A percentile compares a stretch with the other conserved stretches of the same genome.
Conservation (phyloP, 1,139 yeast species). For the Hyphopichia wangnamkhiaoensis region DNA sequence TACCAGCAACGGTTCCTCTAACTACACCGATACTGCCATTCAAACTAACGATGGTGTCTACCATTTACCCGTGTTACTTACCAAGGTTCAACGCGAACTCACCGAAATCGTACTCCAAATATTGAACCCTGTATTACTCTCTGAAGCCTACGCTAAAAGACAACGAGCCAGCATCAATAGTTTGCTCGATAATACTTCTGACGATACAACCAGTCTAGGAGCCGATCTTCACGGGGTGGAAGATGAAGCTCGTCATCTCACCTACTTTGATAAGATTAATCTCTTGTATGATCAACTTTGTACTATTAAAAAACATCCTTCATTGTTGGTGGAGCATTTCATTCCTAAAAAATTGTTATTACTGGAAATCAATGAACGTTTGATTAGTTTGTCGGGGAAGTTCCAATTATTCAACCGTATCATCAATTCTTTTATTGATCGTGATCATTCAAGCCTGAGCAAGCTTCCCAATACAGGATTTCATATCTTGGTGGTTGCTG, state of each 20-base stretch:
- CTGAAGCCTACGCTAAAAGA: slow-evolving; percentile 24
- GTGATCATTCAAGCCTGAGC: background rate
- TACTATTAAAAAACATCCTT: slow-evolving; percentile 62
- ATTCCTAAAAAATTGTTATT: slow-evolving; percentile 67
- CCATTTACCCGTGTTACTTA: slow-evolving; percentile 56
- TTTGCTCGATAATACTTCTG: slow-evolving; percentile 25
- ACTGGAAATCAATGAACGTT: slow-evolving; percentile 61
- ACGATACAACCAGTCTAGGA: slow-evolving; percentile 12
- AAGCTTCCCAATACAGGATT: slow-evolving; percentile 11
- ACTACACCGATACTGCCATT: background rate
- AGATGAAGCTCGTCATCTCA: slow-evolving; percentile 5
- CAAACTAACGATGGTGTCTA: slow-evolving; percentile 28
- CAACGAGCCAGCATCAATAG: slow-evolving; percentile 39
- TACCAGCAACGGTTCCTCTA: background rate
- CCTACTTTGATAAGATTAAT: slow-evolving; percentile 13
- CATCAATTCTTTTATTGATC: slow-evolving; percentile 33
- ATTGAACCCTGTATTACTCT: slow-evolving; percentile 47
- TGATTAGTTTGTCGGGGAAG: slow-evolving; percentile 59
- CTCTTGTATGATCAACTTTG: slow-evolving; percentile 52
- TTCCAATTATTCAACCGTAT: slow-evolving; percentile 55
- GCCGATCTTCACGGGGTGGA: slow-evolving; percentile 11
- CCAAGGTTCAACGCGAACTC: slow-evolving; percentile 57
- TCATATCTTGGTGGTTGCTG: slow-evolving; percentile 57
- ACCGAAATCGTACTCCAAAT: slow-evolving; percentile 53
- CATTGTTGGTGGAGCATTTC: slow-evolving; percentile 70